Evolutionary conservation across 1,284 basidiomycete species (phyloP).

Genomic region (Trichosporon inkin): DNA sequence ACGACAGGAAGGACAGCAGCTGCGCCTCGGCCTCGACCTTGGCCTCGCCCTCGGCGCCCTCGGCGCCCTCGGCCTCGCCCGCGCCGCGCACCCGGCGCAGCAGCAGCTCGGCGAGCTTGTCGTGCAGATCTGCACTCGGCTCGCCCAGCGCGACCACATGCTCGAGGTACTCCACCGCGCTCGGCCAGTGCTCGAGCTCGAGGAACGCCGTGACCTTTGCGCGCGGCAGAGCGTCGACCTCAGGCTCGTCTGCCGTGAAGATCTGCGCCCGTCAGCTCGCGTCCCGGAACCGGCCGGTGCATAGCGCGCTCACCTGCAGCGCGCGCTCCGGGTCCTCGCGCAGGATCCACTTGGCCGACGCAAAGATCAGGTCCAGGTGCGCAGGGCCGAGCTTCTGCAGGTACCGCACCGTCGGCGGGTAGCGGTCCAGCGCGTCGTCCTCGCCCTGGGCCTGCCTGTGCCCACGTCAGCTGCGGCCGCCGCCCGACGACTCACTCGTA

Average conservation of each 20-base stretch:
- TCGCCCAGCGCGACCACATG: slow-evolving; percentile 77
- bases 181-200: slow-evolving; percentile 62
- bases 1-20: slow-evolving; percentile 71
- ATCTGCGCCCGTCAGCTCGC: slow-evolving; percentile 58
- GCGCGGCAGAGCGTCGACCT: slow-evolving; percentile 74
- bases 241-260: slow-evolving; percentile 78
- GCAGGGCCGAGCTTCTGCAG: slow-evolving; percentile 83
- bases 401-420: slow-evolving; percentile 80
- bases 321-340: slow-evolving; percentile 65
- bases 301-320: slow-evolving; percentile 59
- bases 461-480: background rate
- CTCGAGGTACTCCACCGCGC: slow-evolving; percentile 79
- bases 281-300: too few species aligned
- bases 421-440: slow-evolving; percentile 69
- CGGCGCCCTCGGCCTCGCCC: slow-evolving; percentile 53
- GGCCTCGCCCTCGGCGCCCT: slow-evolving; percentile 57
- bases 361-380: slow-evolving; percentile 72
- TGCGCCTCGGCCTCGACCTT: slow-evolving; percentile 49
- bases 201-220: slow-evolving; percentile 71
- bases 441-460: slow-evolving; percentile 74
- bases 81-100: slow-evolving; percentile 45
- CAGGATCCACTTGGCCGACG: slow-evolving; percentile 79
- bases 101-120: slow-evolving; percentile 82
- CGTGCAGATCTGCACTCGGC: slow-evolving; percentile 66
- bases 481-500: slow-evolving; percentile 59